phyloP scores from a whole-genome alignment of 2,329 filamentous ascomycete genomes.

The Davidsoniella australis region DNA sequence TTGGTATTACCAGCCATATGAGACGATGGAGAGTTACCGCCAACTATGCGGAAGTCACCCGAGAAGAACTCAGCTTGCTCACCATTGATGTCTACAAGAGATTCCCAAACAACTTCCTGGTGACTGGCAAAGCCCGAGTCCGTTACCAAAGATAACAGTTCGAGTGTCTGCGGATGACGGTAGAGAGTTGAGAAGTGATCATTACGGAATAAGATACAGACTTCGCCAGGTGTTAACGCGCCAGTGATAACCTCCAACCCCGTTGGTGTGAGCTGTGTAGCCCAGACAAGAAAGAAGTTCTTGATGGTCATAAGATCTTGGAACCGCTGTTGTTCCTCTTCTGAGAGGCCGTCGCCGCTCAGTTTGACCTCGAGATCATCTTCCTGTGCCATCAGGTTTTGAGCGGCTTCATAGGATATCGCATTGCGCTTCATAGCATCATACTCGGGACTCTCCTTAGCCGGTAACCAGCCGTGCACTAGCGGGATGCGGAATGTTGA shows the following conservation, averaged over 20 bases:
- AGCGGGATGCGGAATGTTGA: conserved; percentile 75
- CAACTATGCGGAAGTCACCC: conserved; percentile 78
- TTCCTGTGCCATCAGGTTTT: conserved; percentile 74
- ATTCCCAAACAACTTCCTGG: conserved; percentile 92
- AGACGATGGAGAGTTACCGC: conserved; percentile 25
- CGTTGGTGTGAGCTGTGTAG: conserved; percentile 72
- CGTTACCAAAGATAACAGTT: conserved; percentile 72
- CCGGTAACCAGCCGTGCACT: conserved; percentile 83
- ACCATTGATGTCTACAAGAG: conserved; percentile 72
- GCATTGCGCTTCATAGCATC: conserved; percentile 57
- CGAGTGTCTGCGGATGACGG: conserved; percentile 61
- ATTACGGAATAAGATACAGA: conserved; percentile 89
- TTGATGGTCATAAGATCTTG: conserved; percentile 76
- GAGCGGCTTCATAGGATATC: conserved; percentile 77
- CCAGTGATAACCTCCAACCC: conserved; percentile 60
- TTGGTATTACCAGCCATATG: neutral
- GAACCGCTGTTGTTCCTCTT: conserved; percentile 61
- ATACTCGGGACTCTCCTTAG: conserved; percentile 47
- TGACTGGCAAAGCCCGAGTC: conserved; percentile 80
- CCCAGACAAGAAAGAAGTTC: conserved; percentile 58
- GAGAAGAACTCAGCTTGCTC: conserved; percentile 69
- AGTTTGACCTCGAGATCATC: conserved; percentile 78
- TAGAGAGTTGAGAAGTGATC: conserved; percentile 94
- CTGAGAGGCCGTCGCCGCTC: conserved; percentile 38
- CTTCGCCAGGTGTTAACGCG: conserved; percentile 55